Base-by-base conservation (phyloP, 768 basidiomycete species). In the Artomyces pyxidatus region DNA sequence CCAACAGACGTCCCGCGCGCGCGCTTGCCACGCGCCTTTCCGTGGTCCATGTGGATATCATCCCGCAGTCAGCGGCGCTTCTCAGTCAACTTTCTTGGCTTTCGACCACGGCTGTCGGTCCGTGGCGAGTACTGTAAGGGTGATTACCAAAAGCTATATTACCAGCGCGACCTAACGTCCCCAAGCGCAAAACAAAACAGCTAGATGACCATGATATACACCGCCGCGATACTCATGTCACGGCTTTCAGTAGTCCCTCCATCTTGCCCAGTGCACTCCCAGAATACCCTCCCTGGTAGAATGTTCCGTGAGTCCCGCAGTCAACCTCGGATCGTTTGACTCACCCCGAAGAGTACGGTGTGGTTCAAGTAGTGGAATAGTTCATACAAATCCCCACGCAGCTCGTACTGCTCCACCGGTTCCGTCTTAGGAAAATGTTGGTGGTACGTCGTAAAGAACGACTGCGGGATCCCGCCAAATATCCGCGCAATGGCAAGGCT, bases 361-460 rank as follows among this genome's bases (percentile, higher is more conserved):
- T 90, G 88, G 57, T 90, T 90, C 54, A 89, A 66, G 59, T 88
- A 87, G 63, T 90, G 88, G 54, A 85, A 90, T 23, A 89, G 64
- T 62, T 87, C 78, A 55, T 90, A 89, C n/a, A 89, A 63, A 44
- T 84, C 76, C 27, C 64, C 72, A 28, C 88, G 75, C 30, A 80
- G 68, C 25, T 71, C 70, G 58, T 85, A 88, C 58, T 88, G 75
- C 3, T 75, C 73, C 3, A 70, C 71, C 5, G 87, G 87, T 28
- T 81, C 74, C 1, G 81, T 71, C 61, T 81, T 87, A 0, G 83
- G 81, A 25, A 73, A 66, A 54, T 79, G 51, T 41, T 77, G 52
- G 54, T 88, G 82, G 57, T 90, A 90, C 17, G 75, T 73, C 22
- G 68, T 64, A 59, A 78, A 86, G 65, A 89, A 89, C 0, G 70